Evolutionary conservation across 2,329 filamentous ascomycete species (phyloP), one percentile per base, ranked within the genome.

Genomic region (Cyphellophora attinorum): DNA sequence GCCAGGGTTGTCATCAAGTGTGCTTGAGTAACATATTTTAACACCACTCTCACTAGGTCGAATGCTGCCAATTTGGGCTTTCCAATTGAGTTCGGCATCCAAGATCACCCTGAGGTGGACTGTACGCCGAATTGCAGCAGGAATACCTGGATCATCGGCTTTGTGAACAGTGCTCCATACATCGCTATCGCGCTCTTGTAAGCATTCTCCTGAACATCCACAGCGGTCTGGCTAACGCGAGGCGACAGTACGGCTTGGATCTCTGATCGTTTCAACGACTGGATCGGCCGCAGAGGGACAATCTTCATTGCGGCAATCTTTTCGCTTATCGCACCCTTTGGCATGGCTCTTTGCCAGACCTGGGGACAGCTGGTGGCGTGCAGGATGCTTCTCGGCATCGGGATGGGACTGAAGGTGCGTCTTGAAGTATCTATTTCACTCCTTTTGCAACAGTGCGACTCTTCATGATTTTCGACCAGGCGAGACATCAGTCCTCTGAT

Each of bases 301-400:
- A 81, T 81, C 40, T 81, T 80, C 50, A 52, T 78, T 29, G 68
- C 69, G 5, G 74, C 71, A 10, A 58, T 78, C 45, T 77, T 81
- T 51, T 79, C 72, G 51, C 61, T 84, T 18, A 68, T 81, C 52
- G 67, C 80, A 2, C 75, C 80, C 2, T 74, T 86, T 42, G 80
- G 77, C n/a, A 76, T 72, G 34, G 81, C 68, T 0, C 48, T 74
- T 11, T 65, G 67, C 6, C 73, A 78, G 43, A 72, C 56, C 21
- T 82, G 76, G 74, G 56, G 54, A 6, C 64, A 79, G 47, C 59
- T 79, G 3, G 64, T 74, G 27, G 58, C 66, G n/a, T 67, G 61
- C 35, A 70, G 73, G 58, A 58, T 72, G 11, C 62, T 79, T 0
- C 47, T 60, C 2, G 58, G 58, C 4, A 52, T 60, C 27, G 57